Base-by-base conservation (phyloP, 257 asterid species). In the Jasminum sambac region DNA sequence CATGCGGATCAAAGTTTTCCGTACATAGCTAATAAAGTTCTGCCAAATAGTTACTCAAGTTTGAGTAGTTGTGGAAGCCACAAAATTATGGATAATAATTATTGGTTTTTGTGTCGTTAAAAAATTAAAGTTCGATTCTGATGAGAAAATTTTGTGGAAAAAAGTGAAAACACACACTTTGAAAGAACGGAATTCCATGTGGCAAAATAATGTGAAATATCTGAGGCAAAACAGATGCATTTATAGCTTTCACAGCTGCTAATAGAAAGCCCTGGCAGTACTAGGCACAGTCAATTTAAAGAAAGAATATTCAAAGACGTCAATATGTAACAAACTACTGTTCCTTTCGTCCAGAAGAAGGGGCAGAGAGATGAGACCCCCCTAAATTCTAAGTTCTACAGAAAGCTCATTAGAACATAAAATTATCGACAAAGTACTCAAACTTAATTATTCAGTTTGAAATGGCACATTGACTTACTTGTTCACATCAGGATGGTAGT, bases 401-500 rank as follows among this genome's bases (percentile, higher is more conserved):
- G 72, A 34, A 60, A 16, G 11, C 14, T 40, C n/a, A 11, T 10
- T 0, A 41, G 11, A 65, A 39, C n/a, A 50, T 67, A 23, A 74
- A 70, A 13, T 6, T 21, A 43, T 55, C 14, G 39, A 48, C 11
- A 16, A 39, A 26, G 74, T 55, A 62, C 38, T 13, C n/a, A 42
- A 71, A 82, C 63, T 16, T 26, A 36, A 67, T 70, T 21, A 1
- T 21, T 14, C 26, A 69, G 57, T 43, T 36, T 4, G 40, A 72
- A 67, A 70, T 57, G 71, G 58, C 38, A 19, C 21, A 2, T 46
- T 13, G 52, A 73, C 96, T 86, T 78, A 88, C 99, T 88, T 95
- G 89, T 88, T 91, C 74, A 95, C 99, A 75, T 95, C 99, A 14
- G 99, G 99, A 83, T 95, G 99, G 80, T 82, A 85, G 77, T 79